Evolutionary conservation across 768 basidiomycete species (phyloP).

Genomic region (Saitozyma sp.): DNA sequence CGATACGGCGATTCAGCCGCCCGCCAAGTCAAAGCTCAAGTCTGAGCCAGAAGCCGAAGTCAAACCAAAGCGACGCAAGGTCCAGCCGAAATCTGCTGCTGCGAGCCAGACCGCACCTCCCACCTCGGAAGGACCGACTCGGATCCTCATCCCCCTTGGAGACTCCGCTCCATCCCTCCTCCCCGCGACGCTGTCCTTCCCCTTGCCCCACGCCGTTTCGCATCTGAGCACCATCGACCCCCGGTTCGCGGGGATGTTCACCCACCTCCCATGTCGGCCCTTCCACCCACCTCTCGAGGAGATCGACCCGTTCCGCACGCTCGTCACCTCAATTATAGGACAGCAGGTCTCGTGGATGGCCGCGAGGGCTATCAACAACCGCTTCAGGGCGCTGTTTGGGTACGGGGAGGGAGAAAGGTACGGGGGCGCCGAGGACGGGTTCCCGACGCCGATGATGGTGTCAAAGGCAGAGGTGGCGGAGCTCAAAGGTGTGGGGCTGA

Average conservation of each 20-base stretch:
- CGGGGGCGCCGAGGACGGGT: constrained; percentile 47
- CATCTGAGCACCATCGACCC: constrained; percentile 69
- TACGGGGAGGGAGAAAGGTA: constrained; percentile 43
- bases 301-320: constrained; percentile 81
- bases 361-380: constrained; percentile 77
- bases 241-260: constrained; percentile 72
- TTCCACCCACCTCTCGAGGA: constrained; percentile 63
- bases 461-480: constrained; percentile 61
- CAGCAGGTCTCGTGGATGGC: constrained; percentile 70
- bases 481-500: constrained; percentile 73
- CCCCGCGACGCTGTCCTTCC: constrained; percentile 71
- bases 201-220: constrained; percentile 70
- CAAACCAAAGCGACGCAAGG: background rate
- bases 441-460: constrained; percentile 73
- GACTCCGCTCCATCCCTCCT: constrained; percentile 54
- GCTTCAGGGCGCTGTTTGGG: constrained; percentile 74
- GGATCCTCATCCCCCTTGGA: background rate
- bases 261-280: constrained; percentile 68
- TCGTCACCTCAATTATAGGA: constrained; percentile 71
- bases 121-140: background rate
- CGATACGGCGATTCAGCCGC: too few relatives aligned
- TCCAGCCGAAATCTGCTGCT: background rate
- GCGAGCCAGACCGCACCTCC: background rate
- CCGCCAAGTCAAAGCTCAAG: too few relatives aligned
- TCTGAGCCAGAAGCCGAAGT: background rate